Evolutionary conservation across 371 early-diverging fungal species (phyloP).

Genomic region (Actinomucor elegans): DNA sequence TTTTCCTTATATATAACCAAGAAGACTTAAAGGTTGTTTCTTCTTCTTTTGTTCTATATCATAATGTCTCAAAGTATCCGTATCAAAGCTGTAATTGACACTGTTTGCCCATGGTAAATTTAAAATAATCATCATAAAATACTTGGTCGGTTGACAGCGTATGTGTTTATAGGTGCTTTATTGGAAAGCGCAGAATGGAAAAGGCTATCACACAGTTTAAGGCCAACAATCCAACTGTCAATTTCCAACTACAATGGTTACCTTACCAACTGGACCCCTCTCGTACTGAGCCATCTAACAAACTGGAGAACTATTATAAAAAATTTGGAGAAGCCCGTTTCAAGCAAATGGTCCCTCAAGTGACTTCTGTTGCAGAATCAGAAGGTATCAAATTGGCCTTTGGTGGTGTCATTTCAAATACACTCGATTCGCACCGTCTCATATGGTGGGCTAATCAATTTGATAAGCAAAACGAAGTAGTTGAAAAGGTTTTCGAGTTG

Average conservation of each 20-base stretch:
- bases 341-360: constrained; percentile 44
- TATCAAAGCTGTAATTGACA: constrained; percentile 58
- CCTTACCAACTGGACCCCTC: constrained; percentile 67
- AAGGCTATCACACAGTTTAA: constrained; percentile 56
- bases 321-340: constrained; percentile 63
- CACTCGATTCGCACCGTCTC: constrained; percentile 69
- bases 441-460: constrained; percentile 55
- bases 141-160: too few species aligned
- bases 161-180: constrained; percentile 50
- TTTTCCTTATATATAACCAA: too few species aligned
- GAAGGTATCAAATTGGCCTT: constrained; percentile 65
- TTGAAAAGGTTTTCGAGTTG: constrained; percentile 60
- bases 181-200: constrained; percentile 70
- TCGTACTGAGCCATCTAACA: constrained; percentile 25
- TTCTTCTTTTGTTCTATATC: too few species aligned
- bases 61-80: constrained; percentile 32
- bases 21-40: too few species aligned
- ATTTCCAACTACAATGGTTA: constrained; percentile 56
- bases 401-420: constrained; percentile 64
- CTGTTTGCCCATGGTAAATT: constrained; percentile 58
- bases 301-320: constrained; percentile 39
- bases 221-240: constrained; percentile 46
- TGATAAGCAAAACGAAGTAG: constrained; percentile 56
- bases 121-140: too few species aligned
- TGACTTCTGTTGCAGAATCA: constrained; percentile 52